A percentile compares a stretch with the other conserved stretches of the same genome.
phyloP scores from a whole-genome alignment of 1,284 basidiomycete species.

The Ganoderma resinaceum region DNA sequence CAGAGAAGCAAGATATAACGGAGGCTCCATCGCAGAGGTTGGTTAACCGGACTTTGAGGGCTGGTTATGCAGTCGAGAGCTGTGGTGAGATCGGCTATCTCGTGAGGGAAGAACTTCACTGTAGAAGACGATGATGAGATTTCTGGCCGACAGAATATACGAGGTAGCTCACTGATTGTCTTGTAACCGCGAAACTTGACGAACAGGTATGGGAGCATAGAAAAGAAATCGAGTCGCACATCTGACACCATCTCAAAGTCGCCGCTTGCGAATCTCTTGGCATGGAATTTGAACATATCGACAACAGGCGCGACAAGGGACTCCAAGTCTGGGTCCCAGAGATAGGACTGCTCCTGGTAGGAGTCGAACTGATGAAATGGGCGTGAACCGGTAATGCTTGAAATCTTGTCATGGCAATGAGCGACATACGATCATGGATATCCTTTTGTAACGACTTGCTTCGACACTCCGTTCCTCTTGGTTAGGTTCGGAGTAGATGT shows the following conservation, averaged over 20 bases:
- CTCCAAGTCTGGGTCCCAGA: conserved; percentile 97
- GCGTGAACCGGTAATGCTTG: background rate
- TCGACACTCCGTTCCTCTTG: conserved; percentile 58
- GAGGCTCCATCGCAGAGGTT: conserved; percentile 73
- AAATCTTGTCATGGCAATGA: conserved; percentile 16
- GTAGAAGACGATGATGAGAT: conserved; percentile 11
- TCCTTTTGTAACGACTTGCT: conserved; percentile 44
- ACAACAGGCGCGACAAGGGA: conserved; percentile 82
- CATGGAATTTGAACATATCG: conserved; percentile 65
- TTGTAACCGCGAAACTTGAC: conserved; percentile 94
- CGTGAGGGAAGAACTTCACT: conserved; percentile 94
- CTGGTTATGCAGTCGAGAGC: conserved; percentile 73
- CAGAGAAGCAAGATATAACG: conserved; percentile 90
- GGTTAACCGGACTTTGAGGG: conserved; percentile 52
- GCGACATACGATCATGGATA: conserved; percentile 53
- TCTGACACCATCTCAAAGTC: conserved; percentile 44
- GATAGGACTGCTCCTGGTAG: conserved; percentile 94
- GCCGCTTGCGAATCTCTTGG: conserved; percentile 52
- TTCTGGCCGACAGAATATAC: background rate
- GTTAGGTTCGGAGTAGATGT: conserved; percentile 53
- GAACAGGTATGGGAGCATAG: conserved; percentile 81
- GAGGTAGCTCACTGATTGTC: conserved; percentile 77
- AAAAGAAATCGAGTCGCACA: conserved; percentile 58
- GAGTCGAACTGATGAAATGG: conserved; percentile 69
- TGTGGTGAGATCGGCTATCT: conserved; percentile 81